These are phyloP conservation scores for Colletotrichum agaves DNA, from an alignment of 2,329 filamentous ascomycete species.

Conservation along the genomic window DNA sequence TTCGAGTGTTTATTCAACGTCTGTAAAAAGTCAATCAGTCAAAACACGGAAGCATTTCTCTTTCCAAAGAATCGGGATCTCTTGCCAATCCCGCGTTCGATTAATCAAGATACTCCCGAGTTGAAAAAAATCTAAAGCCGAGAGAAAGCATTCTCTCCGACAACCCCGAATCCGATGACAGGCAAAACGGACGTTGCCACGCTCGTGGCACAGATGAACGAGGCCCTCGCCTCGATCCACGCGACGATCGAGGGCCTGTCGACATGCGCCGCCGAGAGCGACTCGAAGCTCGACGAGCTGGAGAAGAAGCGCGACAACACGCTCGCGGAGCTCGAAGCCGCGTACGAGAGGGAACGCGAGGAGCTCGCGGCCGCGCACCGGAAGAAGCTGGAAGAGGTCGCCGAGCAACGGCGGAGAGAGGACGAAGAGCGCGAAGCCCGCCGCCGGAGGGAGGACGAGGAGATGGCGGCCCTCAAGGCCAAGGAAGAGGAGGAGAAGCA, in stretches of 20 bases:
- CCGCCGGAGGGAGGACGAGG: slow-evolving; percentile 51
- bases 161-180: slow-evolving; percentile 15
- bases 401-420: slow-evolving; percentile 50
- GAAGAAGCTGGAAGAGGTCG: slow-evolving; percentile 46
- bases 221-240: slow-evolving; percentile 53
- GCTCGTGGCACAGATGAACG: slow-evolving; percentile 55
- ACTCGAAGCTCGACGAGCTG: slow-evolving; percentile 51
- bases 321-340: slow-evolving; percentile 45
- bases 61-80: not conserved
- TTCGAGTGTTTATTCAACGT: slow-evolving; percentile 15
- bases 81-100: not conserved
- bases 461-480: slow-evolving; percentile 42
- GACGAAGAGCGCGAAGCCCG: slow-evolving; percentile 53
- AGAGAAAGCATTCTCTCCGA: slow-evolving; percentile 15
- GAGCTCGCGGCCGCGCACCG: slow-evolving; percentile 44
- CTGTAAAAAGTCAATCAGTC: slow-evolving; percentile 11
- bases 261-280: slow-evolving; percentile 44
- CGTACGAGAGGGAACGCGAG: slow-evolving; percentile 47
- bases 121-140: not conserved
- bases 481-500: slow-evolving; percentile 47
- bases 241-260: slow-evolving; percentile 49
- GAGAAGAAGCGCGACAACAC: slow-evolving; percentile 50
- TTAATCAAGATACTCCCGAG: not conserved
- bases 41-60: slow-evolving; percentile 7
- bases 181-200: slow-evolving; percentile 48